Conservation (phyloP, 2,329 filamentous ascomycete genomes). For the Fusarium sp. region DNA sequence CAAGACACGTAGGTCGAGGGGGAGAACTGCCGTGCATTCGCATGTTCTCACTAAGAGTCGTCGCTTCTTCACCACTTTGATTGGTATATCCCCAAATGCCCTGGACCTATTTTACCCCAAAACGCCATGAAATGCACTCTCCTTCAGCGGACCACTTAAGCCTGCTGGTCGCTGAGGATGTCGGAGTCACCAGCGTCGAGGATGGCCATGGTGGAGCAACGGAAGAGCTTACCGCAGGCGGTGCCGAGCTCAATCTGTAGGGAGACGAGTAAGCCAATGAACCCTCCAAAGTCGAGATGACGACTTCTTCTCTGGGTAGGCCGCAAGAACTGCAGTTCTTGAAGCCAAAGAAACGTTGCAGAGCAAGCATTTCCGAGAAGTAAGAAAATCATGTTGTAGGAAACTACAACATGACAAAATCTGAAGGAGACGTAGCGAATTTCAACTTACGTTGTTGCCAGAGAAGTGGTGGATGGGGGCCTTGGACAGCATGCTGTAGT, state of each 20-base stretch:
- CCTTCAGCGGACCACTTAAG: slow-evolving; percentile 55
- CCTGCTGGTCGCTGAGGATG: slow-evolving; percentile 83
- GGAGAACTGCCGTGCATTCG: slow-evolving; percentile 29
- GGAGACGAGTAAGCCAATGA: slow-evolving; percentile 65
- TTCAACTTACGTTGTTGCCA: slow-evolving; percentile 93
- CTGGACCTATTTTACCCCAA: slow-evolving; percentile 52
- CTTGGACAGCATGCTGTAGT: slow-evolving; percentile 93
- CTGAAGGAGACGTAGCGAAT: slow-evolving; percentile 40
- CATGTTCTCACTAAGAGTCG: slow-evolving; percentile 42
- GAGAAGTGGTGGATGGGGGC: slow-evolving; percentile 96
- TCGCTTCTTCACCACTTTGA: slow-evolving; percentile 48
- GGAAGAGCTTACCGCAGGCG: slow-evolving; percentile 98
- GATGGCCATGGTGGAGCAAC: slow-evolving; percentile 96
- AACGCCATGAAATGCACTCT: slow-evolving; percentile 55
- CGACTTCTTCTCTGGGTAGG: slow-evolving; percentile 93
- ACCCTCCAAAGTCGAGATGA: slow-evolving; percentile 85
- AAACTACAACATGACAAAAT: slow-evolving; percentile 29
- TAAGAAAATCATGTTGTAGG: slow-evolving; percentile 36
- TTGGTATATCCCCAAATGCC: slow-evolving; percentile 52
- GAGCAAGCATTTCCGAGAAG: slow-evolving; percentile 40
- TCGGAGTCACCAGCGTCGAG: slow-evolving; percentile 98
- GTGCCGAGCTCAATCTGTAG: slow-evolving; percentile 95
- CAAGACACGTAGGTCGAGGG: slow-evolving; percentile 42
- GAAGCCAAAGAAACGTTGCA: slow-evolving; percentile 36
- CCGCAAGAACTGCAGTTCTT: slow-evolving; percentile 48